Conservation (phyloP, 163 green algal genomes). For the Volvox carteri region DNA sequence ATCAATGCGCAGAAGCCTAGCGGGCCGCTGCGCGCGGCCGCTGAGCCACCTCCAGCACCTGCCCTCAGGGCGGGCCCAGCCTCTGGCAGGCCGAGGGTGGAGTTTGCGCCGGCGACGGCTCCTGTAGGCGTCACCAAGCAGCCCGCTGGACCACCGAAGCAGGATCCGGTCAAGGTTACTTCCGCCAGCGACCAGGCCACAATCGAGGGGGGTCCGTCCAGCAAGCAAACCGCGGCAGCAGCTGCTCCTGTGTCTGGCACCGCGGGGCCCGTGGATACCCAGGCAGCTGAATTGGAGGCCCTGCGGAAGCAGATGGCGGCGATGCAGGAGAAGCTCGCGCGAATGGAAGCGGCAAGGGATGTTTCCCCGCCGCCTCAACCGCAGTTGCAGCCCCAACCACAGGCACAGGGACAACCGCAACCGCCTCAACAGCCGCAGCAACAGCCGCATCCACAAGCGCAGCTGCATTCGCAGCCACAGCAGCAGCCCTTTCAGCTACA, state of each 20-base stretch:
- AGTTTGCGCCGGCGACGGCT: background rate
- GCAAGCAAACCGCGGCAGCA: background rate
- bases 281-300: conserved; percentile 15
- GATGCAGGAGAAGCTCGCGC: conserved; percentile 23
- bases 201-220: background rate
- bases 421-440: background rate
- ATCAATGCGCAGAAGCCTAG: background rate
- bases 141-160: background rate
- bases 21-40: background rate
- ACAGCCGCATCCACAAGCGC: background rate
- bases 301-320: conserved; percentile 12
- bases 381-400: conserved; percentile 43
- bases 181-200: background rate
- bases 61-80: background rate
- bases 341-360: conserved; percentile 12
- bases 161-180: too few relatives aligned
- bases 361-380: background rate
- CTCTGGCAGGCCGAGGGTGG: background rate
- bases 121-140: background rate
- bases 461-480: background rate
- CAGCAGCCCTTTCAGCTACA: background rate
- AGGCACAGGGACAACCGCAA: conserved; percentile 12
- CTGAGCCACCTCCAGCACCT: background rate
- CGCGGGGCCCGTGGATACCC: background rate
- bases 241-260: background rate